Conservation (phyloP, 2,329 filamentous ascomycete species). For the Ambrosiella xylebori region DNA sequence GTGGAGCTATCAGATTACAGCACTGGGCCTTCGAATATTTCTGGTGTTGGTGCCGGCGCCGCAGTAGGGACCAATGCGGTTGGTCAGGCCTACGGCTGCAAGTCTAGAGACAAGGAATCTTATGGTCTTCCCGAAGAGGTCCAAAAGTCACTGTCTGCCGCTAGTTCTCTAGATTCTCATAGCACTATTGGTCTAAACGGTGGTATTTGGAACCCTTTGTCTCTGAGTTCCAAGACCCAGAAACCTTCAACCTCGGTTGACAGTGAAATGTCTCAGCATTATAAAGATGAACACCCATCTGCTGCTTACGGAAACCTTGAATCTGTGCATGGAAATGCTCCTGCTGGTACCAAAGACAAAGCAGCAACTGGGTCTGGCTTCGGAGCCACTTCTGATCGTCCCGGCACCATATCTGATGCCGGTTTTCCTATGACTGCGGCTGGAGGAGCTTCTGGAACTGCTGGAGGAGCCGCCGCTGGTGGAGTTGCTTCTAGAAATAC, state of each 20-base stretch:
- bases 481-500: too few species aligned
- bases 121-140: background rate
- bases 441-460: background rate
- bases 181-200: background rate
- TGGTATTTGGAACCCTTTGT: constrained; percentile 6
- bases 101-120: background rate
- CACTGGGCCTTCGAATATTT: background rate
- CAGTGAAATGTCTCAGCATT: constrained; percentile 1
- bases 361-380: too few species aligned
- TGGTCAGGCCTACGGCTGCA: background rate
- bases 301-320: background rate
- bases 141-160: background rate
- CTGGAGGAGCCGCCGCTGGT: too few species aligned
- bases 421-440: background rate
- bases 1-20: background rate
- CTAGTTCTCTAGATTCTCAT: background rate
- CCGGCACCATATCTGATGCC: background rate
- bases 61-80: background rate
- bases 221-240: background rate
- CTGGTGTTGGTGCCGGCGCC: background rate
- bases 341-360: background rate
- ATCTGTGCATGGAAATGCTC: too few species aligned
- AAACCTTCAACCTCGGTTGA: background rate
- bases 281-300: background rate
- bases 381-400: background rate